Base-by-base conservation (phyloP, 371 early-diverging fungal genomes). In the Capniomyces stellatus region DNA sequence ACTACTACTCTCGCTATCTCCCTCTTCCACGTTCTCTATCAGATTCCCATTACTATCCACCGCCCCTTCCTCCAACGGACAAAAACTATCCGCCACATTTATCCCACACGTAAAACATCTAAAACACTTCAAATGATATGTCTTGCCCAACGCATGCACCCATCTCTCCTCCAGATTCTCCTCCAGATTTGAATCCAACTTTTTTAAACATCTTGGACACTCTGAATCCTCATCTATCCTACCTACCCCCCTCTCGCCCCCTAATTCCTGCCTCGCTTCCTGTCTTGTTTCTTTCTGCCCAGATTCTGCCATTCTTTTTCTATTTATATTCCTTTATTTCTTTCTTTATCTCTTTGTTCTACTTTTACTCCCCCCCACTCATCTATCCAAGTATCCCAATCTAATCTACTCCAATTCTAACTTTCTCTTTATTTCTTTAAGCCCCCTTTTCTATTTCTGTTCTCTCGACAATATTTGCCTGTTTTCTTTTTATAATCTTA, bases 101-200 rank as follows among this genome's bases (percentile, higher is more conserved):
- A 54, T 58, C 54, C 62, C 67, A 54, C 64, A 64, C 28, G 55
- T 53, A 59, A 64, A 60, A 64, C 97, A 96, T 41, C 76, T 78
- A 62, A 96, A 94, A 64, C 97, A 96, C 40, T 87, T 78, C 59
- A 88, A 71, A 66, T 96, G 97, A 68, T 79, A 94, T 54, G 81
- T 80, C 29, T 81, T 78, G 56, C 82, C 82, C 58, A 89, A 67
- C 40, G 93, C 90, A 54, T 93, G 77, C 51, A 93, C 92, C 68
- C 87, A 90, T 22, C 86, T 47, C 22, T 12, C 46, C 15, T 35
- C 35, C 15, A 15, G 6, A 6, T 35, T 35, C 10, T 35, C 35
- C 15, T 35, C 35, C 15, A 15, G 6, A 6, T 35, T 35, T 6
- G 6, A 6, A 10, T 35, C 35, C 10, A 35, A 10, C 15, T 35